A percentile compares a stretch with the other conserved stretches of the same genome.
phyloP scores from a whole-genome alignment of 2,329 filamentous ascomycete genomes.

The Exophiala xenobiotica region DNA sequence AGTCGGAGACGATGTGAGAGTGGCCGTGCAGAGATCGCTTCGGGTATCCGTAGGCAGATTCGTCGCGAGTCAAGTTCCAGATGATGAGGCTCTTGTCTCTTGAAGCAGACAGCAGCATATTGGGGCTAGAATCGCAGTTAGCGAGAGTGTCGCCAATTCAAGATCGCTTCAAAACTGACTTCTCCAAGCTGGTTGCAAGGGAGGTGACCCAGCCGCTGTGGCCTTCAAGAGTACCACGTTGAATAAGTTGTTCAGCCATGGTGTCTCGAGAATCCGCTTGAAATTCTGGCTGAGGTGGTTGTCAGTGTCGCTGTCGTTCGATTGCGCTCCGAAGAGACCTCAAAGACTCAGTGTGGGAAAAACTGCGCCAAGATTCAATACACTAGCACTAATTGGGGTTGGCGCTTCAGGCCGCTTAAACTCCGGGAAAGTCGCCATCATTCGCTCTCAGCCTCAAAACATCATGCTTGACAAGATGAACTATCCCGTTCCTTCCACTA shows the following conservation, averaged over 20 bases:
- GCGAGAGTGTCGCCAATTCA: conserved; percentile 31
- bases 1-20: conserved; percentile 99
- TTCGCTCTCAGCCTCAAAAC: no score
- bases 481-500: no score
- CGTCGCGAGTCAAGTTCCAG: conserved; percentile 99
- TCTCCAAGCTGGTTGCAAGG: conserved; percentile 98
- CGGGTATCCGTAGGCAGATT: conserved; percentile 96
- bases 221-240: conserved; percentile 96
- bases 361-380: conserved; percentile 4
- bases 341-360: conserved; percentile 1
- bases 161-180: conserved; percentile 58
- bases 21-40: conserved; percentile 98
- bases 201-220: conserved; percentile 99
- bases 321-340: conserved; percentile 1
- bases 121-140: conserved; percentile 65
- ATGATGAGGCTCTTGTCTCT: conserved; percentile 99
- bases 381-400: background rate
- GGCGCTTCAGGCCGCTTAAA: no score
- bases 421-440: no score
- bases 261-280: conserved; percentile 34
- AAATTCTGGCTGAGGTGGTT: conserved; percentile 6
- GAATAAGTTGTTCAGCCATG: conserved; percentile 93
- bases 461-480: no score
- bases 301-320: conserved; percentile 3
- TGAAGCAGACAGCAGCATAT: conserved; percentile 97